A percentile compares a stretch with the other conserved stretches of the same genome.
Evolutionary conservation across 306 rosid species (phyloP).

Genomic region (Sphenostylis stenocarpa): DNA sequence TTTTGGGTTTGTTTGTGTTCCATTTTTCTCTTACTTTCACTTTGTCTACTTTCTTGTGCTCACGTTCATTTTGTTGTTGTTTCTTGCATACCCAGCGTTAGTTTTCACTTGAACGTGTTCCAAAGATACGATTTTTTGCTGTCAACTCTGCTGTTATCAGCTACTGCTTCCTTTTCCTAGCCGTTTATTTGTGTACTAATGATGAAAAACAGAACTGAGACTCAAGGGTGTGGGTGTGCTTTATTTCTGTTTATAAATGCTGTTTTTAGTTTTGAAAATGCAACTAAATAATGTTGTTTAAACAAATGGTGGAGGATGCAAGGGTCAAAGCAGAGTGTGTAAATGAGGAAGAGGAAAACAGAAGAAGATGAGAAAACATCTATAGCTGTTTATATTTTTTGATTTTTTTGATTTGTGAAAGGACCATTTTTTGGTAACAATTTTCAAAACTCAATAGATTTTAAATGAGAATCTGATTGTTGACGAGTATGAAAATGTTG

Average conservation of each 20-base stretch:
- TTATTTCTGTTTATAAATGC: background rate
- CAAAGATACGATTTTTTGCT: slow-evolving; percentile 27
- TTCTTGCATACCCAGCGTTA: slow-evolving; percentile 13
- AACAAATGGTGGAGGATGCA: background rate
- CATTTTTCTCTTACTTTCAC: background rate
- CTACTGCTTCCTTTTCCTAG: slow-evolving; percentile 7
- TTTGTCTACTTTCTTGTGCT: background rate
- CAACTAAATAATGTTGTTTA: background rate
- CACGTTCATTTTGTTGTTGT: background rate
- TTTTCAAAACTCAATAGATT: background rate
- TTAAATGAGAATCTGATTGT: background rate
- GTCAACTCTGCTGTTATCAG: background rate
- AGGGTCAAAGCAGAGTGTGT: background rate
- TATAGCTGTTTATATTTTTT: background rate
- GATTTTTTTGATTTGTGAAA: background rate
- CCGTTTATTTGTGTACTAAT: background rate
- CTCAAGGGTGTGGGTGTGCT: background rate
- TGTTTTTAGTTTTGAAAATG: background rate
- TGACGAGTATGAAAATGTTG: background rate
- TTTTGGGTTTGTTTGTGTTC: background rate
- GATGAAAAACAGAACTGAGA: background rate
- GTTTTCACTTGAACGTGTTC: slow-evolving; percentile 3
- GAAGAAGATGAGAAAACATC: background rate
- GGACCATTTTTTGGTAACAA: background rate
- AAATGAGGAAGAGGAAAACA: background rate